A percentile compares a stretch with the other conserved stretches of the same genome.
These are phyloP conservation scores for Candida loeiensis DNA, from an alignment of 805 yeast species.

Conservation along the genomic window DNA sequence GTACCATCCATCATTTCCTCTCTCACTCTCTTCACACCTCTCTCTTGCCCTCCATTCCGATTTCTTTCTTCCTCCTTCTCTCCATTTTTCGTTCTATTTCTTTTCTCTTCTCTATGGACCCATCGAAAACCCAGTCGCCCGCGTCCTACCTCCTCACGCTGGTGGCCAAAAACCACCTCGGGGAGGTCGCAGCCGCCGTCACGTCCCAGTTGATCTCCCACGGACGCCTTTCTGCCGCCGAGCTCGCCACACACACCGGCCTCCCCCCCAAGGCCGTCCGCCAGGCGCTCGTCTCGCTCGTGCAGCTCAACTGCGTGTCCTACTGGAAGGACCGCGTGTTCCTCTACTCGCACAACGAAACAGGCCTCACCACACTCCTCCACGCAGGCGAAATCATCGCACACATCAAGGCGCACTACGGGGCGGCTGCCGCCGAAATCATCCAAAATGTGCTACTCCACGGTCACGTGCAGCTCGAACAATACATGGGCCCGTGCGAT, in stretches of 20 bases:
- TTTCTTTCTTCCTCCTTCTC: too few species aligned
- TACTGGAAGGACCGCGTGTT: conserved; percentile 53
- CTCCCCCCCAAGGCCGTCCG: conserved; percentile 52
- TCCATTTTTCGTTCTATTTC: background rate
- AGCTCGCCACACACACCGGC: conserved; percentile 45
- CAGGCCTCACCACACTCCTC: conserved; percentile 59
- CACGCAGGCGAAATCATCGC: conserved; percentile 76
- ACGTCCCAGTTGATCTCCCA: conserved; percentile 58
- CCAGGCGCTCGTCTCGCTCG: conserved; percentile 66
- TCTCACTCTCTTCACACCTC: too few species aligned
- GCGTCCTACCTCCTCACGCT: conserved; percentile 56
- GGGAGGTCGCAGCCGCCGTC: conserved; percentile 68
- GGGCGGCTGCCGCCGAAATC: conserved; percentile 50
- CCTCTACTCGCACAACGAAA: conserved; percentile 58
- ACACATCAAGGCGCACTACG: conserved; percentile 45
- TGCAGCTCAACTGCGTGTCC: conserved; percentile 74
- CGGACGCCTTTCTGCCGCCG: conserved; percentile 61
- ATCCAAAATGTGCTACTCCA: conserved; percentile 65
- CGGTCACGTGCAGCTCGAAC: conserved; percentile 62
- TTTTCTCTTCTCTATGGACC: conserved; percentile 13
- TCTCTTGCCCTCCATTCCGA: too few species aligned
- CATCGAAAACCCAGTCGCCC: conserved; percentile 55
- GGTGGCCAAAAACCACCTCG: conserved; percentile 53
- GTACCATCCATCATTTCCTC: too few species aligned
- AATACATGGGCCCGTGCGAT: conserved; percentile 32